Conservation (phyloP, 352 stramenopile genomes). For the Phytophthora podocarpi region DNA sequence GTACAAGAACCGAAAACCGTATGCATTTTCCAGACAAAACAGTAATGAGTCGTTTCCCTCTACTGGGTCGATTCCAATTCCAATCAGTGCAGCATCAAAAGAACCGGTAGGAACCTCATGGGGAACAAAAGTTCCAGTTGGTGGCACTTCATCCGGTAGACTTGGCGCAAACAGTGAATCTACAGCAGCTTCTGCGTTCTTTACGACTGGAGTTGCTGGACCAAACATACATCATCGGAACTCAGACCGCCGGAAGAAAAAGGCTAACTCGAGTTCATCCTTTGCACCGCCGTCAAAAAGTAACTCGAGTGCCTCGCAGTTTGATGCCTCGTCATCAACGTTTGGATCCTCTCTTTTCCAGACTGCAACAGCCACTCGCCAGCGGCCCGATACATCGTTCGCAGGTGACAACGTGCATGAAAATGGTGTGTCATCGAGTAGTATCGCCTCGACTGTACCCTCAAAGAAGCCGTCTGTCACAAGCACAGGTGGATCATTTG, state of each 20-base stretch:
- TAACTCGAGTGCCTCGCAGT: neutral
- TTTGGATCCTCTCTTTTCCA: constrained; percentile 16
- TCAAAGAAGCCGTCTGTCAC: neutral
- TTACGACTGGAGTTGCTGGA: constrained; percentile 22
- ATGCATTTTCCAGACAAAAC: constrained; percentile 11
- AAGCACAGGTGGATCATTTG: constrained; percentile 5
- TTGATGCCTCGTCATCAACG: neutral
- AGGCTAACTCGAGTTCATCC: constrained; percentile 1
- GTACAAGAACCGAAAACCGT: constrained; percentile 38
- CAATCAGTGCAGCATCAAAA: neutral
- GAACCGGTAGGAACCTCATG: neutral
- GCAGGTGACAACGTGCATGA: neutral
- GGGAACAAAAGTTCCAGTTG: constrained; percentile 1
- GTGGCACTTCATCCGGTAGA: neutral
- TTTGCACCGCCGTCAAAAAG: constrained; percentile 1
- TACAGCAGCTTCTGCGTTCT: constrained; percentile 9
- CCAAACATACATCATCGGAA: constrained; percentile 9
- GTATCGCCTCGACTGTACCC: neutral
- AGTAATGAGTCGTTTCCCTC: constrained; percentile 10
- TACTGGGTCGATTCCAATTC: neutral
- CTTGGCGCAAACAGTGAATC: constrained; percentile 7
- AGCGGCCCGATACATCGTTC: constrained; percentile 4
- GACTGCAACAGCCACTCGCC: neutral
- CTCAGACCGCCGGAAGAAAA: constrained; percentile 25
- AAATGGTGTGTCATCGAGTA: neutral